Evolutionary conservation across 208 protist genomes (phyloP).

Genomic region (Leishmania guyanensis): DNA sequence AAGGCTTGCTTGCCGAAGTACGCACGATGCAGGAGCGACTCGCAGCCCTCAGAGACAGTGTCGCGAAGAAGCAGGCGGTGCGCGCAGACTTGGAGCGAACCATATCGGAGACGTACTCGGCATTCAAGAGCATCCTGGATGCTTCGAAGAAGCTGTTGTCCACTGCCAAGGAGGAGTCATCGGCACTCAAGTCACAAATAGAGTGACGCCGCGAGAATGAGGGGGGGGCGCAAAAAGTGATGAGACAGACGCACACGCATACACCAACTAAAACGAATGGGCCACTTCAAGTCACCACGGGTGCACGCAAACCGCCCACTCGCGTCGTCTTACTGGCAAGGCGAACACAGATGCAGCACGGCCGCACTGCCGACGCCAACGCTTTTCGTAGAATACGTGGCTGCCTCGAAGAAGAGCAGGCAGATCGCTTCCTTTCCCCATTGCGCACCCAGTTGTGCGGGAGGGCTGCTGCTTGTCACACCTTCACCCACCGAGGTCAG

Average conservation of each 20-base stretch:
- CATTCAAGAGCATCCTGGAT: constrained; percentile 90
- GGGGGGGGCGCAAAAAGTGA: not conserved
- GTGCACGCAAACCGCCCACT: too few relatives aligned
- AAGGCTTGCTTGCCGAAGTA: constrained; percentile 52
- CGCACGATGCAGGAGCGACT: constrained; percentile 55
- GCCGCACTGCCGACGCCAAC: not conserved
- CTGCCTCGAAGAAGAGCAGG: not conserved
- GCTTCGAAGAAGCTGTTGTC: constrained; percentile 78
- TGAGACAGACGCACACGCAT: not conserved
- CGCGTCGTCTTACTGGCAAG: not conserved
- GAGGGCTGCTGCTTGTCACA: not conserved
- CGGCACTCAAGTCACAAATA: constrained; percentile 22
- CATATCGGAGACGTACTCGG: constrained; percentile 78
- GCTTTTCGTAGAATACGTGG: not conserved
- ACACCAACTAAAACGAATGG: not conserved
- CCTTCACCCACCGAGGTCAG: not conserved
- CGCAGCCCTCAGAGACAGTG: constrained; percentile 47
- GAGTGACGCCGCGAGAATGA: not conserved
- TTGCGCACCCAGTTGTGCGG: not conserved
- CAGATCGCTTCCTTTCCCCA: not conserved
- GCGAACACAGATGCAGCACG: not conserved
- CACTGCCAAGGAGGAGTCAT: constrained; percentile 72
- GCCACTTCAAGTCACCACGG: not conserved
- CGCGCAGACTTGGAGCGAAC: constrained; percentile 73
- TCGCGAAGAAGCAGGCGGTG: constrained; percentile 57